phyloP scores from a whole-genome alignment of 2,329 filamentous ascomycete species.

The Biscogniauxia mediterranea region DNA sequence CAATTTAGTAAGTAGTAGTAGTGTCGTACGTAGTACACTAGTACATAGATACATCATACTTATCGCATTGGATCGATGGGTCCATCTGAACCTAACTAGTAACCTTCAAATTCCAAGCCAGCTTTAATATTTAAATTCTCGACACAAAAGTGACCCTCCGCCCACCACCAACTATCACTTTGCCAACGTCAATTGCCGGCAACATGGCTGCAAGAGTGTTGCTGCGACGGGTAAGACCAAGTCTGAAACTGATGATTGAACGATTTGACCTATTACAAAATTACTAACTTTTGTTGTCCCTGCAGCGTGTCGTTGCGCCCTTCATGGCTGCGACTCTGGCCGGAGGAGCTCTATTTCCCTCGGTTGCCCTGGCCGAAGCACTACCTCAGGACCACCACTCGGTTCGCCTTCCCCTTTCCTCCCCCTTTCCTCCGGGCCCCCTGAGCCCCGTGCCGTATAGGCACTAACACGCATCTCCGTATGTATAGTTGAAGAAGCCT shows the following conservation, averaged over 20 bases:
- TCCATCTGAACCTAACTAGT: background rate
- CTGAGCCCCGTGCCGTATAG: slow-evolving; percentile 4
- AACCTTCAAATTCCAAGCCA: background rate
- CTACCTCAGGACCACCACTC: slow-evolving; percentile 26
- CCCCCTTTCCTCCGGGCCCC: background rate
- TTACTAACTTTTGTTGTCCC: slow-evolving; percentile 28
- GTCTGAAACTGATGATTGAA: background rate
- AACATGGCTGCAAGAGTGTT: slow-evolving; percentile 61
- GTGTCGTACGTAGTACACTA: no score
- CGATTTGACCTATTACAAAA: slow-evolving; percentile 8
- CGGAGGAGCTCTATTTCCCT: slow-evolving; percentile 35
- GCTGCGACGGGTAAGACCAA: slow-evolving; percentile 50
- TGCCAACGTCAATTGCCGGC: slow-evolving; percentile 45
- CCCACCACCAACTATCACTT: slow-evolving; percentile 1
- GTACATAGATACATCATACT: background rate
- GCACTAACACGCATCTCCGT: slow-evolving; percentile 8
- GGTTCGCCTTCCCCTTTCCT: slow-evolving; percentile 14
- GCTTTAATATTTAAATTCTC: background rate
- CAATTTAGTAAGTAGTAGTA: background rate
- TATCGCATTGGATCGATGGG: no score
- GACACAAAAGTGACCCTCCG: background rate
- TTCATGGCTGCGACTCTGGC: slow-evolving; percentile 47
- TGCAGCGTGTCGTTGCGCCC: slow-evolving; percentile 50
- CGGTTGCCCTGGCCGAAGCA: slow-evolving; percentile 47
- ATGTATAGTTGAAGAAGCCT: slow-evolving; percentile 56